phyloP scores from a whole-genome alignment of 1,284 basidiomycete species.

The Ustilago tritici region DNA sequence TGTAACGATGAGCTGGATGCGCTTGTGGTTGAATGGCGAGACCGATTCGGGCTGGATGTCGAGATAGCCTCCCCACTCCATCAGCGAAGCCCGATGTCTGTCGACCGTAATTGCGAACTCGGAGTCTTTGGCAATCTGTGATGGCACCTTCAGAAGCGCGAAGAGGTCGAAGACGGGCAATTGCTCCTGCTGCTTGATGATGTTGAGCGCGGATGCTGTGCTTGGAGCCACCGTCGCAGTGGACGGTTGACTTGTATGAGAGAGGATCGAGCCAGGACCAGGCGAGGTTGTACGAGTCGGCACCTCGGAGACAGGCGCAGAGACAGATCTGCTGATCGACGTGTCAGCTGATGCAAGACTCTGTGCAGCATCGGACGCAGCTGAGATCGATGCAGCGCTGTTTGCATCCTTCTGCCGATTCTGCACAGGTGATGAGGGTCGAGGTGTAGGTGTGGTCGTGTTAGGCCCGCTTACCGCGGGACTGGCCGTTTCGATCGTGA shows the following conservation, averaged over 20 bases:
- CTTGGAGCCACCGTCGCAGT: slow-evolving; percentile 6
- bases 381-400: neutral
- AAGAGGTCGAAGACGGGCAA: slow-evolving; percentile 42
- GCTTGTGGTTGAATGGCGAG: slow-evolving; percentile 90
- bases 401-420: slow-evolving; percentile 12
- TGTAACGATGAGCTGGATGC: slow-evolving; percentile 81
- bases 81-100: slow-evolving; percentile 40
- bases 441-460: slow-evolving; percentile 45
- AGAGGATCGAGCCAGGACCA: slow-evolving; percentile 29
- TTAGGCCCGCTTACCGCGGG: slow-evolving; percentile 34
- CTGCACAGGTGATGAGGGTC: slow-evolving; percentile 37
- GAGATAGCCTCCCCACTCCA: slow-evolving; percentile 53
- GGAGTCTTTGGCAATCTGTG: slow-evolving; percentile 47
- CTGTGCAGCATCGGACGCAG: neutral
- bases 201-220: slow-evolving; percentile 19
- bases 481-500: slow-evolving; percentile 33
- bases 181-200: slow-evolving; percentile 27
- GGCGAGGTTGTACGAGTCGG: slow-evolving; percentile 43
- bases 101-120: slow-evolving; percentile 49
- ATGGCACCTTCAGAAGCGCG: slow-evolving; percentile 42
- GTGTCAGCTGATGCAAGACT: slow-evolving; percentile 17
- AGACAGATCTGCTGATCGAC: slow-evolving; percentile 29
- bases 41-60: slow-evolving; percentile 73
- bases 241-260: slow-evolving; percentile 19
- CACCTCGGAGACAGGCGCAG: slow-evolving; percentile 41